Evolutionary conservation across 495 filamentous ascomycete species (phyloP).

Genomic region (Penicillium mononematosum): DNA sequence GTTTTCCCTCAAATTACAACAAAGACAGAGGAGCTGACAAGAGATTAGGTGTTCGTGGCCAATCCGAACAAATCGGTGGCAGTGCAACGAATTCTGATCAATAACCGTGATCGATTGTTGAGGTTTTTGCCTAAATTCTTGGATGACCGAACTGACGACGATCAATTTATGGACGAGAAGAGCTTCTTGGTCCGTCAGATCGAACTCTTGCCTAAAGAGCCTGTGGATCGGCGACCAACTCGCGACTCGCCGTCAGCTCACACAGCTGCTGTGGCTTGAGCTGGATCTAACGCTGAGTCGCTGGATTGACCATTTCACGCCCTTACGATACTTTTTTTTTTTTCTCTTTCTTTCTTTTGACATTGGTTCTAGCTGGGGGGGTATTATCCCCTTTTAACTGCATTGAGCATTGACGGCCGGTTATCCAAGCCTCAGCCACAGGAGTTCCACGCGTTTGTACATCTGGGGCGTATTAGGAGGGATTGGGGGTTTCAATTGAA

Average conservation of each 20-base stretch:
- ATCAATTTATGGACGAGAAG: conserved; percentile 98
- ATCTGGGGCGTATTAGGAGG: conserved; percentile 3
- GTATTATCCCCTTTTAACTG: conserved; percentile 12
- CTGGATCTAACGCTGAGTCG: conserved; percentile 15
- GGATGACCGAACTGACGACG: conserved; percentile 93
- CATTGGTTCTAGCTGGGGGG: conserved; percentile 9
- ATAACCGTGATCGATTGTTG: conserved; percentile 88
- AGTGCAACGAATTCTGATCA: conserved; percentile 91
- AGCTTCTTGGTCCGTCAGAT: conserved; percentile 96
- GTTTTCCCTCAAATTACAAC: conserved; percentile 13
- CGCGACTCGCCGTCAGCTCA: conserved; percentile 38
- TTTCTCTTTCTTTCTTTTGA: conserved; percentile 4
- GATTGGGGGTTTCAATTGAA: neutral
- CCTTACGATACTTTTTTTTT: conserved; percentile 13
- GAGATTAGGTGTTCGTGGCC: conserved; percentile 82
- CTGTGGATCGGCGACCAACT: conserved; percentile 50
- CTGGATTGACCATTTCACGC: conserved; percentile 17
- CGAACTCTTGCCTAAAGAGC: conserved; percentile 67
- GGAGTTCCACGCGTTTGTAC: conserved; percentile 22
- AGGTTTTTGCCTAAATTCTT: conserved; percentile 88
- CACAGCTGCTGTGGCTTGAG: conserved; percentile 36
- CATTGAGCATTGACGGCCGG: conserved; percentile 24
- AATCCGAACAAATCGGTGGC: conserved; percentile 93
- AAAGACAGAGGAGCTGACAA: conserved; percentile 20
- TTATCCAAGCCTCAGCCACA: conserved; percentile 19